These are phyloP conservation scores for Bipolaris bicolor DNA, from an alignment of 2,329 filamentous ascomycete species.

Conservation along the genomic window DNA sequence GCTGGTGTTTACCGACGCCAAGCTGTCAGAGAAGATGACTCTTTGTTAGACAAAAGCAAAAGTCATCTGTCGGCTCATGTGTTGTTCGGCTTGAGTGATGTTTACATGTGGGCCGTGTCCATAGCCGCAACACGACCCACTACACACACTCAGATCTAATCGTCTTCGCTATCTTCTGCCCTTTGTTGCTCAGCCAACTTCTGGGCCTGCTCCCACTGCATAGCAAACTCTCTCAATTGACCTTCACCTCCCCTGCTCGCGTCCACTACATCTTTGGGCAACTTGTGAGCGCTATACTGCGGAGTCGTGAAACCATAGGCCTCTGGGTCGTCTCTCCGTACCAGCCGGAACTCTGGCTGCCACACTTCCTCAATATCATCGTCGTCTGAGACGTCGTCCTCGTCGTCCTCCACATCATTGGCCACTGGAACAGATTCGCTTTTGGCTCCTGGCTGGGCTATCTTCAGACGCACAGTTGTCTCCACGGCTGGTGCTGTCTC, in stretches of 20 bases:
- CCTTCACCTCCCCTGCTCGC: constrained; percentile 66
- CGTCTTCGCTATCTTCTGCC: constrained; percentile 48
- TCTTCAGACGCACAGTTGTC: constrained; percentile 39
- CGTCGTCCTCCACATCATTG: constrained; percentile 5
- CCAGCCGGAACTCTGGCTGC: constrained; percentile 78
- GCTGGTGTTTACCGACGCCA: constrained; percentile 17
- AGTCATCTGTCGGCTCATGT: neutral
- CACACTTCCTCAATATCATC: constrained; percentile 63
- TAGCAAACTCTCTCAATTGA: constrained; percentile 72
- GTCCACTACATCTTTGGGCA: constrained; percentile 89
- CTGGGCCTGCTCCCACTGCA: constrained; percentile 56
- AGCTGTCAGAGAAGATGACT: constrained; percentile 7
- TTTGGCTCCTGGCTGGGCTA: constrained; percentile 13
- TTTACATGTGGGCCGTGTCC: neutral
- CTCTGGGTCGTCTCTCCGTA: constrained; percentile 84
- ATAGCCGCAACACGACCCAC: neutral
- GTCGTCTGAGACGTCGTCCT: constrained; percentile 39
- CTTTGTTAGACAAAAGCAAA: constrained; percentile 2
- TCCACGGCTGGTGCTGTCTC: constrained; percentile 14
- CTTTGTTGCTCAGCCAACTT: constrained; percentile 51
- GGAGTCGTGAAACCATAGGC: constrained; percentile 85
- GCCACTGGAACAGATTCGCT: neutral
- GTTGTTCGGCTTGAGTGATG: neutral
- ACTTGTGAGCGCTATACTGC: constrained; percentile 92
- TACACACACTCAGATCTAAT: constrained; percentile 22